phyloP scores from a whole-genome alignment of 768 basidiomycete genomes.

The Coprinopsis strossmayeri region DNA sequence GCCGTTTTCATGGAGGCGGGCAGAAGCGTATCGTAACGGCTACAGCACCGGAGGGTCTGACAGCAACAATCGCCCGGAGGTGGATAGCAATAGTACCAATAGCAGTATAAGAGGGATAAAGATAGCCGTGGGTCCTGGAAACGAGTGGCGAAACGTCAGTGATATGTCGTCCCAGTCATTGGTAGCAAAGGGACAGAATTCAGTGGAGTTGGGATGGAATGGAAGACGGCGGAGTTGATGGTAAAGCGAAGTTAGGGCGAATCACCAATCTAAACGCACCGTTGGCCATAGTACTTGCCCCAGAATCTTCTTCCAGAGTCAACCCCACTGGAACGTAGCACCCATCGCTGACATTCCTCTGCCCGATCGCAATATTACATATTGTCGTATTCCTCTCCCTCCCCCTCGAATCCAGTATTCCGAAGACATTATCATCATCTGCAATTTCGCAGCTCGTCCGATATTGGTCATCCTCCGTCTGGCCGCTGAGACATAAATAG shows the following conservation, averaged over 20 bases:
- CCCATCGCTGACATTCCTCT: constrained; percentile 3
- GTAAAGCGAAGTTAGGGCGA: not conserved
- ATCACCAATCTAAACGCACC: not conserved
- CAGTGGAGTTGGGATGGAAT: not conserved
- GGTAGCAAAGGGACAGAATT: not conserved
- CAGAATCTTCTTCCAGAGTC: not conserved
- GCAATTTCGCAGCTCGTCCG: not conserved
- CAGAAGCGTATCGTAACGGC: too few relatives aligned
- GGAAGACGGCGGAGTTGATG: not conserved
- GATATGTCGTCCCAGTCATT: too few relatives aligned
- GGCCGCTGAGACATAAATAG: constrained; percentile 1
- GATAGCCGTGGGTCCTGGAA: too few relatives aligned
- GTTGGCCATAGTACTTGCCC: not conserved
- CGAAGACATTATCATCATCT: not conserved
- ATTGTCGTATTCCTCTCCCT: not conserved
- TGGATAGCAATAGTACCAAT: too few relatives aligned
- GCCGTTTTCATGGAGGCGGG: too few relatives aligned
- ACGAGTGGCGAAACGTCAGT: too few relatives aligned
- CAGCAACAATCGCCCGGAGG: too few relatives aligned
- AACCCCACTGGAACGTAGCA: constrained; percentile 1
- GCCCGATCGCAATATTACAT: not conserved
- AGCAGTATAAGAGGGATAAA: too few relatives aligned
- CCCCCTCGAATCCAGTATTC: not conserved
- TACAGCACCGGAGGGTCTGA: too few relatives aligned
- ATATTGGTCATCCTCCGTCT: not conserved